Evolutionary conservation across 1,284 basidiomycete species (phyloP).

Genomic region (Leccinum colubrinum): DNA sequence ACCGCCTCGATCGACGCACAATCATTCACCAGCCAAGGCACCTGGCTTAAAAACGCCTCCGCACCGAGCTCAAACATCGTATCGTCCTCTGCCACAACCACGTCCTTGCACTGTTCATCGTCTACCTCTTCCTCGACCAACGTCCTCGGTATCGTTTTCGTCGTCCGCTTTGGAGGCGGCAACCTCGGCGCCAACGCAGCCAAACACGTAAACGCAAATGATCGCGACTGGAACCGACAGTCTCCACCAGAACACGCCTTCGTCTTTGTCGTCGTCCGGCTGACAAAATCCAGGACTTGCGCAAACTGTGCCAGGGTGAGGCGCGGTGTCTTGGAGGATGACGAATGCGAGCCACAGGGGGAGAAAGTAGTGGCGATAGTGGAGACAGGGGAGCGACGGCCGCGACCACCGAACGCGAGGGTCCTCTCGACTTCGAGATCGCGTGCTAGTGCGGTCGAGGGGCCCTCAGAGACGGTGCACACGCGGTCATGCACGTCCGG

Average conservation of each 20-base stretch:
- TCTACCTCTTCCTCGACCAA: background rate
- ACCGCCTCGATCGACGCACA: background rate
- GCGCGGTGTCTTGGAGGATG: background rate
- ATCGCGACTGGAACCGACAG: constrained; percentile 13
- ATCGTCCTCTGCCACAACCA: background rate
- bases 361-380: background rate
- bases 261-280: background rate
- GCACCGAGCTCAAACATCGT: constrained; percentile 7
- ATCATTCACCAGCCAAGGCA: background rate
- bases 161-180: background rate
- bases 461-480: background rate
- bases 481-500: background rate
- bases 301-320: constrained; percentile 8
- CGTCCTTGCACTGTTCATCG: background rate
- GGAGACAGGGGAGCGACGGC: background rate
- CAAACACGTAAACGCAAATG: constrained; percentile 20
- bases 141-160: background rate
- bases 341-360: background rate
- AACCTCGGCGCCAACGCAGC: constrained; percentile 1
- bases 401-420: background rate
- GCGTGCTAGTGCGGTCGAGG: background rate
- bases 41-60: background rate
- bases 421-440: background rate
- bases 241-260: constrained; percentile 5
- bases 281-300: background rate